Base-by-base conservation (phyloP, 345 rosid genomes). In the Excoecaria cochinchinensis region DNA sequence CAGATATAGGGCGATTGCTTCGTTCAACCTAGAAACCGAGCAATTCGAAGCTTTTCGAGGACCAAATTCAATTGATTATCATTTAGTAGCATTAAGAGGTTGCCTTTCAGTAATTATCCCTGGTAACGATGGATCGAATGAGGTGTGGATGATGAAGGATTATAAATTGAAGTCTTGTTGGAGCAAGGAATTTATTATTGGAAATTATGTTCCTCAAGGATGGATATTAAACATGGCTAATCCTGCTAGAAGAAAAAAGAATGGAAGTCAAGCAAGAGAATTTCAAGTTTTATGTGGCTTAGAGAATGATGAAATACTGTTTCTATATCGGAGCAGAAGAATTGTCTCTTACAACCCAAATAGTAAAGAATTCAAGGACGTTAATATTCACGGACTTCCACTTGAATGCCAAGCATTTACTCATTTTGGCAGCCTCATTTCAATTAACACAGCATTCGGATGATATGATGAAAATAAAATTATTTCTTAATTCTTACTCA, bases 101-200 rank as follows among this genome's bases (percentile, higher is more conserved):
- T 56, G 69, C 11, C 74, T 78, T 21, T 78, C 69, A 1, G 69
- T 67, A 4, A 8, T 72, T 3, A 65, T 70, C 16, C 19, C 16
- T 15, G 19, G 10, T 17, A 13, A 38, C 11, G 75, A 64, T 24
- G 76, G 67, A 7, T 44, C 67, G 14, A 44, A 63, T 46, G 81
- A 67, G 56, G 38, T 78, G 31, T 78, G 81, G 81, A 67, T 72
- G 59, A 78, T 78, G 81, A 78, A 65, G 53, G 48, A 5, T 12
- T 78, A 78, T 57, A 66, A 72, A 19, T 38, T 56, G 60, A 25
- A 72, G 76, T 50, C 17, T 50, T 78, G 73, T n/a, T 72, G 81
- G 81, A 73, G 40, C 17, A 78, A 78, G 44, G 76, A 72, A 48
- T n/a, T 50, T 2, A 22, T 53, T 1, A 62, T 77, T 53, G 21